Base-by-base conservation (phyloP, 352 stramenopile genomes). In the Phytophthora cactorum region DNA sequence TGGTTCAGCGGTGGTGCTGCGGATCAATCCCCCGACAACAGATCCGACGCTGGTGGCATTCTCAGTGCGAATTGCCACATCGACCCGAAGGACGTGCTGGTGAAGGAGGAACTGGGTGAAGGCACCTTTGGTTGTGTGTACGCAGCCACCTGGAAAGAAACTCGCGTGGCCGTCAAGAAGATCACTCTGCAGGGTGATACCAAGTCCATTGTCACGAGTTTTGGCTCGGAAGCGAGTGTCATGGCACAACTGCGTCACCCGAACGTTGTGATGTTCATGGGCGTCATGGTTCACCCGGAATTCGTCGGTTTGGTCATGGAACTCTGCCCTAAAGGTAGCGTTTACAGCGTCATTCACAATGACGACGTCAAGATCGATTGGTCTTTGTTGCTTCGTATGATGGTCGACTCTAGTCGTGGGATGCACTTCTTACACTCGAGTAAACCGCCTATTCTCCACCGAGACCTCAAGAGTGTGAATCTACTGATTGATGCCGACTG, bases 361-460 rank as follows among this genome's bases (percentile, higher is more conserved):
- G 75, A 88, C 11, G 86, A 94, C 4, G 59, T 89, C 45, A 87
- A 91, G 63, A 81, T 97, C 29, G 88, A 95, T 52, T 97, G 91
- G 91, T 90, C 84, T 38, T 67, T 96, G 28, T 65, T 96, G 45
- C 61, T 97, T 28, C 79, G 85, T 10, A 97, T 97, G 77, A 86
- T 96, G 75, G 72, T 97, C 1, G 91, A 97, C 53, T 86, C 89
- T 9, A 91, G 85, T 22, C 84, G 87, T 11, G 89, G 92, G 5
- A 97, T 98, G 90, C 88, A 95, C 71, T 98, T 97, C 65, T 72
- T 97, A 28, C 92, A 98, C 79, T 92, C 80, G n/a, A 93, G 81
- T 52, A 92, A 78, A 52, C 89, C 90, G 15, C 88, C 88, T 11
- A 93, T 98, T 66, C 77, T 98, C 12, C 92, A 97, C 56, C 89